Conservation (phyloP, 352 stramenopile species). For the Phytophthora foliorum region DNA sequence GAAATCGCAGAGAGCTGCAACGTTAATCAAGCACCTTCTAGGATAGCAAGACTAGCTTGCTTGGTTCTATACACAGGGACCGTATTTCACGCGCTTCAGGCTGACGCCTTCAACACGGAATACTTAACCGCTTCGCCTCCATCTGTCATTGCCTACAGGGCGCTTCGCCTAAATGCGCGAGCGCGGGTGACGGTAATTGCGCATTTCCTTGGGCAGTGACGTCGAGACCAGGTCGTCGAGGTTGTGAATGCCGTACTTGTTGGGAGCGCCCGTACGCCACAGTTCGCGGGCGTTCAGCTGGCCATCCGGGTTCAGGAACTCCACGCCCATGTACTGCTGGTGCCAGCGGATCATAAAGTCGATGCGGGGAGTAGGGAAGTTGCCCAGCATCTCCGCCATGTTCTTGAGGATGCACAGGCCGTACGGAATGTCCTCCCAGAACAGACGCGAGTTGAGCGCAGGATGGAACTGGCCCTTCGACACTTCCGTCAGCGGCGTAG, state of each 20-base stretch:
- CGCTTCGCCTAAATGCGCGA: constrained; percentile 76
- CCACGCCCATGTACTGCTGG: constrained; percentile 92
- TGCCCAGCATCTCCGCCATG: constrained; percentile 93
- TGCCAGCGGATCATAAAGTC: constrained; percentile 96
- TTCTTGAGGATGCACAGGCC: constrained; percentile 95
- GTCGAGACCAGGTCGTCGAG: constrained; percentile 92
- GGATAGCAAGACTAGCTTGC: constrained; percentile 11
- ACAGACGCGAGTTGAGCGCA: constrained; percentile 88
- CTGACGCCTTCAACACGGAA: constrained; percentile 12
- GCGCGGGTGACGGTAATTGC: constrained; percentile 89
- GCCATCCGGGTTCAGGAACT: constrained; percentile 88
- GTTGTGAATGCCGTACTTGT: constrained; percentile 93
- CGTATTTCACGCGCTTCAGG: constrained; percentile 19
- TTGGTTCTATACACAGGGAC: constrained; percentile 30
- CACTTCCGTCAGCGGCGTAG: constrained; percentile 90
- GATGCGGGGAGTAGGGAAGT: constrained; percentile 93
- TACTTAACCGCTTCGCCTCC: constrained; percentile 13
- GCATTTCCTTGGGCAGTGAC: constrained; percentile 89
- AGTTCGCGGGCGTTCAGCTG: constrained; percentile 92
- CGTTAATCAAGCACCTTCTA: background rate
- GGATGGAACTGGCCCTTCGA: constrained; percentile 80
- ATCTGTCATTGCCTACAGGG: constrained; percentile 9
- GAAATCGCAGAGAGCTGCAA: background rate
- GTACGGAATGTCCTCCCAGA: constrained; percentile 95
- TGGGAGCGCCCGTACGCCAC: constrained; percentile 89